These are phyloP conservation scores for Lachnellula hyalina DNA, from an alignment of 2,329 filamentous ascomycete genomes.

Conservation along the genomic window DNA sequence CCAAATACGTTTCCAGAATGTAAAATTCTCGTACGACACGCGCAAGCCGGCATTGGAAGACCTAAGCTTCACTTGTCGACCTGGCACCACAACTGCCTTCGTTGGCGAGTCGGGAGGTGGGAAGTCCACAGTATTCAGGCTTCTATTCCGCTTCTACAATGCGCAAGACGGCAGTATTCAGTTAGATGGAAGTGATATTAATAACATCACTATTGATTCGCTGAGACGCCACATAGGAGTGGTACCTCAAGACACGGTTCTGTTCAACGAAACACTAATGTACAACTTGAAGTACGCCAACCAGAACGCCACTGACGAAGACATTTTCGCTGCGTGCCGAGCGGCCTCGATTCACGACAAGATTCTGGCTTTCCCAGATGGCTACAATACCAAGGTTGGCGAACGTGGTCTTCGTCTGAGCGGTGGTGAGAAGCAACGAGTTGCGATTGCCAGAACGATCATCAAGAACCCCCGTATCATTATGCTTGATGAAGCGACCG, in stretches of 20 bases:
- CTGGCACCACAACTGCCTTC: constrained; percentile 90
- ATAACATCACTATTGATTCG: constrained; percentile 88
- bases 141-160: constrained; percentile 97
- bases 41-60: constrained; percentile 80
- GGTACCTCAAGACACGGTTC: constrained; percentile 90
- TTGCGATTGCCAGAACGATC: constrained; percentile 89
- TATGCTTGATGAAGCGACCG: constrained; percentile 88
- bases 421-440: constrained; percentile 88
- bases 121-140: constrained; percentile 92
- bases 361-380: constrained; percentile 81
- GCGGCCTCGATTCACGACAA: constrained; percentile 91
- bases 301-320: constrained; percentile 70
- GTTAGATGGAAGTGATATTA: constrained; percentile 79
- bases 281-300: constrained; percentile 92
- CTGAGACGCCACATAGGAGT: constrained; percentile 87
- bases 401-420: constrained; percentile 83
- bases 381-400: constrained; percentile 84
- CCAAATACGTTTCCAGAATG: constrained; percentile 80
- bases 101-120: constrained; percentile 96
- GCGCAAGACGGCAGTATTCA: constrained; percentile 72
- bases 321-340: constrained; percentile 75
- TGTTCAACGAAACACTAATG: constrained; percentile 94
- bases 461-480: constrained; percentile 89
- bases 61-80: constrained; percentile 76
- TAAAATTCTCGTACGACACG: constrained; percentile 84